Evolutionary conservation across 1,139 yeast species (phyloP), one percentile per base, ranked within the genome.

Genomic region (Taphrina confusa): DNA sequence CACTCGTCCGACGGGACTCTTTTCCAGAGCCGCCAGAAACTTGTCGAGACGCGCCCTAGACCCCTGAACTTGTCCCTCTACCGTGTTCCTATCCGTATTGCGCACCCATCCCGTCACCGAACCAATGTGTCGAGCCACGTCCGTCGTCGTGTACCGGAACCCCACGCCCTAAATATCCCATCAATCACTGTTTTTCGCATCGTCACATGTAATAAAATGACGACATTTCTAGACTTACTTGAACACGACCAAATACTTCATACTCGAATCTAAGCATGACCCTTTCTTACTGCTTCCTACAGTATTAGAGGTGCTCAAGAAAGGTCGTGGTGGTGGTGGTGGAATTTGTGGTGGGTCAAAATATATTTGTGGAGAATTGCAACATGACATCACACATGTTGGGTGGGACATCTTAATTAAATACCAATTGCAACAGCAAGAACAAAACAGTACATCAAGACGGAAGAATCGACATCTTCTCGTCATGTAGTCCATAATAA

Each of bases 51-150:
- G 18, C 16, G 33, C 52, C 11, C 11, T 27, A n/a, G 47, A n/a
- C 2, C 36, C 36, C 45, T 55, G 59, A 11, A 37, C 59, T 34
- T 44, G 45, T 5, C 59, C 59, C 45, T 55, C 39, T 11, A 55
- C 59, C 27, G 59, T 55, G 37, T 33, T 52, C n/a, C 27, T 3
- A 16, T 27, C 34, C 37, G 59, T 55, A 30, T 55, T 55, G 30
- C 59, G 50, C 44, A 44, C 51, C 1, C 12, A 44, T 14, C 59
- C 59, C 16, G 59, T 55, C 51, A 55, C 12, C 6, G 28, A 12
- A 22, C 54, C 54, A 22, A 44, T 31, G 25, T 23, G 28, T 18
- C 18, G 34, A 9, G 59, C 59, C 28, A 55, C 4, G 28, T 25
- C 36, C n/a, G 18, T 25, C 28, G 59, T 55, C 28, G 51, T 44